A percentile compares a stretch with the other conserved stretches of the same genome.
These are phyloP conservation scores for Trypanosoma vivax DNA, from an alignment of 208 protist species.

Conservation along the genomic window DNA sequence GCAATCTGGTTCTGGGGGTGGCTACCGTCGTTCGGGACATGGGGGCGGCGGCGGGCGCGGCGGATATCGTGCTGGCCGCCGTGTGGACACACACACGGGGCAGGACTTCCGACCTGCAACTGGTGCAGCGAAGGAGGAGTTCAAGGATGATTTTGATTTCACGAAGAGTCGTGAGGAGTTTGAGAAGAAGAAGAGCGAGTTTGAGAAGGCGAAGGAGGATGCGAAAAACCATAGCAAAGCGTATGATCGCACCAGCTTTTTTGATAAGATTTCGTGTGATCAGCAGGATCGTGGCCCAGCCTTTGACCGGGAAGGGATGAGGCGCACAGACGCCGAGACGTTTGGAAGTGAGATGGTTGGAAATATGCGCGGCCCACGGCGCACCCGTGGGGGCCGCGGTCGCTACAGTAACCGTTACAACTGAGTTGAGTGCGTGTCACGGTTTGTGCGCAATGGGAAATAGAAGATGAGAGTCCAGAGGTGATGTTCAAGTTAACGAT, in stretches of 20 bases:
- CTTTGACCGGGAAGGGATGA: constrained; percentile 71
- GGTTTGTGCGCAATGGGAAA: too few relatives aligned
- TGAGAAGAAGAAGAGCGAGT: constrained; percentile 87
- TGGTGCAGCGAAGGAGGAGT: constrained; percentile 62
- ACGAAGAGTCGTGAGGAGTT: constrained; percentile 78
- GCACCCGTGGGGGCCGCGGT: constrained; percentile 52
- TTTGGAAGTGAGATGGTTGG: constrained; percentile 83
- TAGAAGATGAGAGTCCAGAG: too few relatives aligned
- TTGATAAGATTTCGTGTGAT: constrained; percentile 83
- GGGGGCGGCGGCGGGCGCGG: constrained; percentile 27
- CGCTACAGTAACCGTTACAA: constrained; percentile 63
- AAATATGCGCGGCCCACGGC: constrained; percentile 52
- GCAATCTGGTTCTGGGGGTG: constrained; percentile 27
- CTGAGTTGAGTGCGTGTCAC: neutral
- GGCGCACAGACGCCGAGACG: constrained; percentile 77
- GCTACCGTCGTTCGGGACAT: constrained; percentile 23
- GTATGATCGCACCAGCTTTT: constrained; percentile 84
- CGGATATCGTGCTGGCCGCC: constrained; percentile 44
- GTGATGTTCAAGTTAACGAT: too few relatives aligned
- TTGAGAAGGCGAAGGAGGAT: constrained; percentile 85
- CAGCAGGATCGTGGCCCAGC: constrained; percentile 51
- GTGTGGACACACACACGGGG: constrained; percentile 72
- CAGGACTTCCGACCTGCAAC: constrained; percentile 67
- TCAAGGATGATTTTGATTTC: constrained; percentile 90
- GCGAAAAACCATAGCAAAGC: constrained; percentile 58